Base-by-base conservation (phyloP, 2,329 filamentous ascomycete genomes). In the Stachybotrys chlorohalonatus region DNA sequence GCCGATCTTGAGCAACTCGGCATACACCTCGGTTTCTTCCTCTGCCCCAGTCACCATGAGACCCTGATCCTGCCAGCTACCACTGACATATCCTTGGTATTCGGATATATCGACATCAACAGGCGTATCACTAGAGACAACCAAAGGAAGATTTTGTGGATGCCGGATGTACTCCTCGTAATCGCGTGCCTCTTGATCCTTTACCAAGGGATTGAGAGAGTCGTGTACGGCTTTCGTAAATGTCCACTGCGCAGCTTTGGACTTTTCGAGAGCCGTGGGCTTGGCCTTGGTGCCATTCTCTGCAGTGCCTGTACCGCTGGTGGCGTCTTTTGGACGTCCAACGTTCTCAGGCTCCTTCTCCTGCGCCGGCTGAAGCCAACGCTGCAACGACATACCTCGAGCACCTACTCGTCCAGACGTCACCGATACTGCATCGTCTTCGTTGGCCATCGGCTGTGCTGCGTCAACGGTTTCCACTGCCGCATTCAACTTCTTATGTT, bases 121-220 rank as follows among this genome's bases (percentile, higher is more conserved):
- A 0, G 84, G 83, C 4, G 82, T 78, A 56, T 89, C 84, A 46
- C 79, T 83, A 5, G 85, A 87, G 1, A 89, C 79, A 0, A 94
- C 90, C 2, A 99, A 79, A 0, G 93, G 91, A 1, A 99, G 83
- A 53, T 87, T 92, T 54, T 95, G 85, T 1, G 94, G 92, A 65
- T 99, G 94, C 51, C 82, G 84, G 60, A 99, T 85, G 70, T 97
- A 99, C 30, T 87, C 84, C 56, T 85, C 81, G 68, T 99, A 99
- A 67, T 97, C 94, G 50, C 87, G 85, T 30, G 85, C 83, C 73
- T 97, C 93, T 46, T 83, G 80, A 7, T 79, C 72, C 7, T 82
- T 87, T 45, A 99, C 89, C 1, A 84, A 85, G 1, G 94, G 94
- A 60, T 96, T 88, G 49, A 97, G 79, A 6, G 90, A 94, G 67